Evolutionary conservation across 2,329 filamentous ascomycete species (phyloP), one percentile per base, ranked within the genome.

Genomic region (Clonostachys rosea): DNA sequence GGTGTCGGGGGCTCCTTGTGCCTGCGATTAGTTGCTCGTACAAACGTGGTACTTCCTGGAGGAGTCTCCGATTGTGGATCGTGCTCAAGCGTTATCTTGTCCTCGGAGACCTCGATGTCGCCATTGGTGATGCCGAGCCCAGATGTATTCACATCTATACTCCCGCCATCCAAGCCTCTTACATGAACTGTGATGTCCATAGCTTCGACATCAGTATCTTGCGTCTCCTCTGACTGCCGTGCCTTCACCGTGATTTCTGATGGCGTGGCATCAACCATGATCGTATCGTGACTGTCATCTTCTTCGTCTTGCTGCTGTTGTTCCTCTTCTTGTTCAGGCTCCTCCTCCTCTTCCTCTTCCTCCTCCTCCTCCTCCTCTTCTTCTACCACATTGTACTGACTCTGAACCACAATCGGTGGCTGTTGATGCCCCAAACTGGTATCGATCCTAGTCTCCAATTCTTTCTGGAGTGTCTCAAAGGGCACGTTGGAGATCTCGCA

Each of bases 401-500:
- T 10, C 24, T 30, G 24, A 30, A 30, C 24, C 9, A 30, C 24
- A 30, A 30, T 30, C 24, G 24, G 63, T 24, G 71, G 71, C 52
- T 56, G 69, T 60, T 67, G 78, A 52, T 60, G 75, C 66, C 67
- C 68, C 58, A 88, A 70, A 55, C 84, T 85, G 39, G 79, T 76
- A 50, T 90, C 85, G 7, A 94, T 70, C 53, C 92, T 78, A 43
- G 73, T 72, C 56, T 94, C 88, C 8, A 96, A 71, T 57, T 94
- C 86, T 53, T 81, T 81, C 37, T 89, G 71, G 47, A 91, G 77
- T 43, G 77, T 77, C 45, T 91, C 86, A 42, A 83, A 80, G 1
- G 87, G 75, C 56, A 84, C 86, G 45, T 84, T 79, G 44, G 78
- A 84, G 40, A 95, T 76, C 50, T 94, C 88, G n/a, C 88, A 84